Base-by-base conservation (phyloP, 768 basidiomycete genomes). In the Phaffia tasmanica region DNA sequence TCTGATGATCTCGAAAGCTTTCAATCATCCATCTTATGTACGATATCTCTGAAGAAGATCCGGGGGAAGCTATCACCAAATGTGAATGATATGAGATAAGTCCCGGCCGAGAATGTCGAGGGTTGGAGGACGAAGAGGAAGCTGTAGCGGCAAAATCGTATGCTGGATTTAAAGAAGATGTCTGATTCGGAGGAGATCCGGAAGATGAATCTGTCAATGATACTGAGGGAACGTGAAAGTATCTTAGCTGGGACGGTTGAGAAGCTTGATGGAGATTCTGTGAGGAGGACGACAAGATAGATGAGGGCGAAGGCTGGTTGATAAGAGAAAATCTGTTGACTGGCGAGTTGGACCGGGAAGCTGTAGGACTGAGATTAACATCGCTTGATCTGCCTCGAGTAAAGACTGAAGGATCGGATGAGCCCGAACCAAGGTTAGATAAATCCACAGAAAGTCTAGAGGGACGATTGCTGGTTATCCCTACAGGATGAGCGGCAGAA, bases 1-100 rank as follows among this genome's bases (percentile, higher is more conserved):
- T 65, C 14, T 65, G 56, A 0, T 57, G 64, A 18, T 57, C 35
- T 11, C 35, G 35, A 42, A 42, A 42, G 35, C 35, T 42, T 11
- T 42, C 35, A 42, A 42, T 47, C 29, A 32, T 65, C 29, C 56
- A 65, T 3, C 30, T 47, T 0, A 46, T 21, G 8, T 35, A 30
- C 7, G 50, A 47, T 6, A 59, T 49, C 18, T 55, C 27, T 15
- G 21, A 21, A 21, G 27, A 67, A 0, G 55, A 29, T 19, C 35
- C 19, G 30, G 57, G 21, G 2, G 1, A 11, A 18, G 9, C 11
- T 3, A 57, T 35, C 19, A 30, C 19, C 6, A 65, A 25, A 55
- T 67, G 66, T 9, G 66, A 67, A 48, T 67, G 66, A 47, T 62
- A 51, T 3, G 54, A 57, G 21, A 50, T n/a, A 7, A 59, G 3